Percentiles rank a stretch among this genome's conserved stretches.
These are phyloP conservation scores for Thielaviopsis euricoi DNA, from an alignment of 2,329 filamentous ascomycete genomes.

Conservation along the genomic window DNA sequence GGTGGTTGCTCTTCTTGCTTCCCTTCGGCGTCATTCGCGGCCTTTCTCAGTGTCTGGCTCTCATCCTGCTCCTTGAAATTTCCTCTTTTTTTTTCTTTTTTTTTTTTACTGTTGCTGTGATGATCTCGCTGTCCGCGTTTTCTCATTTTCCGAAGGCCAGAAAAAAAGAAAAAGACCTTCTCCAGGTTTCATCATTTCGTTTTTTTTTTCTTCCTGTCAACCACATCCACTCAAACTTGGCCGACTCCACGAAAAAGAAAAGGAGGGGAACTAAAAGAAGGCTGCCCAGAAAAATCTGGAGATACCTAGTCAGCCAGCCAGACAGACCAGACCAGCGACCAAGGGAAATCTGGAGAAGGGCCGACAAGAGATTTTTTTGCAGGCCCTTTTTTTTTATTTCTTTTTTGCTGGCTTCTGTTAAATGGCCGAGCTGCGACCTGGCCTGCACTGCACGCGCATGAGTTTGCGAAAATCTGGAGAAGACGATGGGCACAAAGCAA, in stretches of 20 bases:
- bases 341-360: neutral
- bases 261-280: too few species aligned
- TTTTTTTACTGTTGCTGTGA: too few species aligned
- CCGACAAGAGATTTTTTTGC: neutral
- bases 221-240: too few species aligned
- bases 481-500: too few species aligned
- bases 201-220: neutral
- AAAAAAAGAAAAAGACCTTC: neutral
- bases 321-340: too few species aligned
- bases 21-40: neutral
- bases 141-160: neutral
- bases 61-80: neutral
- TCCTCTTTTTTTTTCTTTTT: neutral
- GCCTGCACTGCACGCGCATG: too few species aligned
- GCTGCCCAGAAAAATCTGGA: neutral
- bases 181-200: neutral
- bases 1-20: too few species aligned
- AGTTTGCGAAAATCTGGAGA: neutral
- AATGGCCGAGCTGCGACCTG: neutral
- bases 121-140: neutral
- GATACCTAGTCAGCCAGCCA: neutral
- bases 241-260: too few species aligned
- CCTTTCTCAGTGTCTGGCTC: neutral
- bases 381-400: too few species aligned
- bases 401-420: neutral